phyloP scores from a whole-genome alignment of 169 alveolate genomes.

The Eimeria acervulina region DNA sequence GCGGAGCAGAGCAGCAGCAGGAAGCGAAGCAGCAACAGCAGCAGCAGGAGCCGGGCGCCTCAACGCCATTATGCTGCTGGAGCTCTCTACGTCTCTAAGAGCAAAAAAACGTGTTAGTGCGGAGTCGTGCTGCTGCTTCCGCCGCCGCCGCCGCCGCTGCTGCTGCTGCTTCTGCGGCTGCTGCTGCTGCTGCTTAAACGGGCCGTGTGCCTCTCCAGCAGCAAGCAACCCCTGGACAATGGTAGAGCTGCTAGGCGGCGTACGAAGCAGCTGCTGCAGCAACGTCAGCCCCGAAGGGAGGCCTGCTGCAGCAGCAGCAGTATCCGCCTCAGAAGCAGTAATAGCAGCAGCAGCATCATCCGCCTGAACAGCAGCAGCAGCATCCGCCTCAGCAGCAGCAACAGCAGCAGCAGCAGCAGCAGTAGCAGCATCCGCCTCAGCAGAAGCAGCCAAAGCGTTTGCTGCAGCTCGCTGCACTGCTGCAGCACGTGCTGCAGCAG shows the following conservation, averaged over 20 bases:
- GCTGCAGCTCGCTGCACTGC: not conserved
- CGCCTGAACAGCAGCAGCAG: too few species aligned
- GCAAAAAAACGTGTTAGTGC: not conserved
- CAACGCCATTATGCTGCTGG: not conserved
- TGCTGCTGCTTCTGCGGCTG: slow-evolving; percentile 25
- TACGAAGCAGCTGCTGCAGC: slow-evolving; percentile 19
- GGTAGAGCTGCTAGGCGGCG: not conserved
- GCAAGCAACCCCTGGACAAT: not conserved
- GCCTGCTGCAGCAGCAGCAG: not conserved
- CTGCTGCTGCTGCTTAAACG: slow-evolving; percentile 19
- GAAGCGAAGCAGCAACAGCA: not conserved
- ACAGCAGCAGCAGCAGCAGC: slow-evolving; percentile 13
- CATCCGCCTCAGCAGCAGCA: too few species aligned
- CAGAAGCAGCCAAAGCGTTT: not conserved
- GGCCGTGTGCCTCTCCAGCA: not conserved
- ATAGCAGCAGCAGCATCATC: not conserved
- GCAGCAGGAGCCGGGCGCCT: not conserved
- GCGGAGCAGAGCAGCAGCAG: not conserved
- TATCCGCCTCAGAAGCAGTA: too few species aligned
- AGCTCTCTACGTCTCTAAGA: slow-evolving; percentile 2
- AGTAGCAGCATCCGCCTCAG: not conserved
- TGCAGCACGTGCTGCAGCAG: slow-evolving; percentile 34
- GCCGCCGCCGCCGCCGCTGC: not conserved
- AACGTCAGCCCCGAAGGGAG: not conserved
- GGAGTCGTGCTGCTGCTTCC: not conserved